Conservation (phyloP, 805 yeast species). For the Candida berthetii region DNA sequence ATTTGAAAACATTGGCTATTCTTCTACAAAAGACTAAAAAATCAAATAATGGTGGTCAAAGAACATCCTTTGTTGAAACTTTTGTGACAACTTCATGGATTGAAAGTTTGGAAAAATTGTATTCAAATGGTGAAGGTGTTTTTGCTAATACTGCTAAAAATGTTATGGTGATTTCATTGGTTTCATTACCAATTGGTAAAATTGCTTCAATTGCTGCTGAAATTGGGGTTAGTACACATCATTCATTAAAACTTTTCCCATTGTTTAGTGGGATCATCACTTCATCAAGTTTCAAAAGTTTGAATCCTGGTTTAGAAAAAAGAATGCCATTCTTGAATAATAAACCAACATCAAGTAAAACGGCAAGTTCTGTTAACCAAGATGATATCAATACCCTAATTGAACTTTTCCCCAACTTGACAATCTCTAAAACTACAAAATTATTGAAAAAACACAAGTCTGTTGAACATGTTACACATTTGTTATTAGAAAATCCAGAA, state of each 20-base stretch:
- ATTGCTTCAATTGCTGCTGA: constrained; percentile 33
- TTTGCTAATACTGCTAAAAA: constrained; percentile 40
- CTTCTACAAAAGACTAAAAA: background rate
- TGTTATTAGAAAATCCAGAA: constrained; percentile 57
- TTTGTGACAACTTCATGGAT: constrained; percentile 56
- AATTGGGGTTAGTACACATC: constrained; percentile 36
- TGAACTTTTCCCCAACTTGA: constrained; percentile 68
- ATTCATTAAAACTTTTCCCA: constrained; percentile 42
- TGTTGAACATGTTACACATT: constrained; percentile 52
- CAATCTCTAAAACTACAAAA: constrained; percentile 37
- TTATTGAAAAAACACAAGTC: constrained; percentile 42
- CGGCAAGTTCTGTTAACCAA: constrained; percentile 12
- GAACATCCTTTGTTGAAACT: constrained; percentile 28
- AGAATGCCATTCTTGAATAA: constrained; percentile 40
- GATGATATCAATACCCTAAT: constrained; percentile 31
- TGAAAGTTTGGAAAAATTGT: constrained; percentile 49
- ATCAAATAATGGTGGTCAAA: background rate
- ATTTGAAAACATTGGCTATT: constrained; percentile 10
- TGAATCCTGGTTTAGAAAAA: constrained; percentile 47
- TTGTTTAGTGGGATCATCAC: constrained; percentile 48
- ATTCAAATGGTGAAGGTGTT: constrained; percentile 49
- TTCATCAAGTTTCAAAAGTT: constrained; percentile 36
- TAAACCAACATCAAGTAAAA: constrained; percentile 2
- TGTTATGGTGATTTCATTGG: constrained; percentile 44
- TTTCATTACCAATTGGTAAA: constrained; percentile 14